These are phyloP conservation scores for Sicyos edulis DNA, from an alignment of 306 rosid genomes.

Conservation along the genomic window DNA sequence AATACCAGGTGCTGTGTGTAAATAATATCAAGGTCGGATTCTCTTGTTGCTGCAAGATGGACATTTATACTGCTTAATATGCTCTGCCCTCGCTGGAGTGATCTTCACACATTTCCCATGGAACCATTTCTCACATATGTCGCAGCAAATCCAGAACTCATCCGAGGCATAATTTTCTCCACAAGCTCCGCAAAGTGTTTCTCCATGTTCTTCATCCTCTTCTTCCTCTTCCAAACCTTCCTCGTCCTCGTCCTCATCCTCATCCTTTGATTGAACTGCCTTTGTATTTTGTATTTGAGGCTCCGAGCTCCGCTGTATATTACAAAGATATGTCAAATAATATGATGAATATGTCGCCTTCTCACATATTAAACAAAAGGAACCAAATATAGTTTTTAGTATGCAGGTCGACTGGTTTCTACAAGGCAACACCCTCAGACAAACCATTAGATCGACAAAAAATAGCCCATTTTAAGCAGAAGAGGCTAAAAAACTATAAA, in stretches of 20 bases:
- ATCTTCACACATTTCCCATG: slow-evolving; percentile 87
- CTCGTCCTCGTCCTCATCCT: slow-evolving; percentile 27
- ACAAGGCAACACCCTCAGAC: neutral
- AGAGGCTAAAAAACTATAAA: neutral
- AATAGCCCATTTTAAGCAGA: neutral
- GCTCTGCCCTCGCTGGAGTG: slow-evolving; percentile 79
- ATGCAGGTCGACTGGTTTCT: neutral
- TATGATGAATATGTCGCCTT: slow-evolving; percentile 1
- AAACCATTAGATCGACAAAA: slow-evolving; percentile 8
- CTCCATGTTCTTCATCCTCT: slow-evolving; percentile 63
- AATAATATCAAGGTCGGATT: slow-evolving; percentile 38
- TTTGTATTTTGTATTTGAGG: slow-evolving; percentile 42
- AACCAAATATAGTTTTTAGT: too few species aligned
- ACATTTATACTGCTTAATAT: slow-evolving; percentile 78
- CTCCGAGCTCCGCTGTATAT: slow-evolving; percentile 54
- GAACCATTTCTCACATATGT: slow-evolving; percentile 86
- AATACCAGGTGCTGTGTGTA: neutral
- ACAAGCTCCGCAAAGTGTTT: slow-evolving; percentile 70
- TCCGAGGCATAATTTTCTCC: slow-evolving; percentile 47
- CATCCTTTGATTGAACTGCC: slow-evolving; percentile 34
- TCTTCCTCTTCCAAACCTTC: slow-evolving; percentile 52
- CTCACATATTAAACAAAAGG: neutral
- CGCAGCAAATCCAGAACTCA: slow-evolving; percentile 86
- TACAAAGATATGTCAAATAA: slow-evolving; percentile 22
- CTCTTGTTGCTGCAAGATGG: slow-evolving; percentile 89